These are phyloP conservation scores for Fistulinella prunicolor DNA, from an alignment of 768 basidiomycete genomes.

Conservation along the genomic window DNA sequence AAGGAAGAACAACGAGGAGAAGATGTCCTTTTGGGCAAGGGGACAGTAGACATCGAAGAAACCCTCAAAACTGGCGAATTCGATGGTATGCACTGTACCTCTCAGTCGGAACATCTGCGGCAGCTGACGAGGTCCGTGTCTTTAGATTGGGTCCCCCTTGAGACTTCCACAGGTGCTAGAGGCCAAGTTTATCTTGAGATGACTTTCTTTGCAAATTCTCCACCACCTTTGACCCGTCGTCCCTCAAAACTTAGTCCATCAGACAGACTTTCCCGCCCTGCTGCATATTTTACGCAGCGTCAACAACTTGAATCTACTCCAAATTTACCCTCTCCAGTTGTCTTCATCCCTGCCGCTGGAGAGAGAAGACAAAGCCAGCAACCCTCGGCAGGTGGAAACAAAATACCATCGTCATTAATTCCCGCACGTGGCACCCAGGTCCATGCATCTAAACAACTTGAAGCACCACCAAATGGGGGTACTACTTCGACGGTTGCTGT, in stretches of 20 bases:
- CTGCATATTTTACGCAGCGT: slow-evolving; percentile 20
- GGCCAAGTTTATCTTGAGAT: slow-evolving; percentile 92
- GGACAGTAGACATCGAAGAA: slow-evolving; percentile 68
- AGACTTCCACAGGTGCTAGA: slow-evolving; percentile 57
- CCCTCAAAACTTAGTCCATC: slow-evolving; percentile 52
- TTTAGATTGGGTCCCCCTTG: slow-evolving; percentile 67
- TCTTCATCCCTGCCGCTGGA: slow-evolving; percentile 6
- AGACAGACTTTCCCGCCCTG: slow-evolving; percentile 50
- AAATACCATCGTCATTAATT: slow-evolving; percentile 24
- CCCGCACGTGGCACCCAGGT: slow-evolving; percentile 15
- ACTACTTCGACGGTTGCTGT: not conserved
- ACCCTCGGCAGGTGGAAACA: not conserved
- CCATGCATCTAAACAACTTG: slow-evolving; percentile 12
- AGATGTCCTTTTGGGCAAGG: slow-evolving; percentile 73
- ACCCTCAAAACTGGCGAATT: slow-evolving; percentile 86
- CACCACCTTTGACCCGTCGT: slow-evolving; percentile 49
- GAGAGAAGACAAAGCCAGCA: slow-evolving; percentile 13
- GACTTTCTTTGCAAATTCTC: slow-evolving; percentile 81
- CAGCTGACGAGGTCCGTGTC: slow-evolving; percentile 5
- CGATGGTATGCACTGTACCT: slow-evolving; percentile 63
- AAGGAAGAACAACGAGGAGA: slow-evolving; percentile 72
- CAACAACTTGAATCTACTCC: slow-evolving; percentile 17
- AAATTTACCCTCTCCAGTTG: slow-evolving; percentile 8
- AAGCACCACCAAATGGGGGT: slow-evolving; percentile 4
- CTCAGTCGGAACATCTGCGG: not conserved